These are phyloP conservation scores for Hygrophorus russula DNA, from an alignment of 768 basidiomycete species.

Conservation along the genomic window DNA sequence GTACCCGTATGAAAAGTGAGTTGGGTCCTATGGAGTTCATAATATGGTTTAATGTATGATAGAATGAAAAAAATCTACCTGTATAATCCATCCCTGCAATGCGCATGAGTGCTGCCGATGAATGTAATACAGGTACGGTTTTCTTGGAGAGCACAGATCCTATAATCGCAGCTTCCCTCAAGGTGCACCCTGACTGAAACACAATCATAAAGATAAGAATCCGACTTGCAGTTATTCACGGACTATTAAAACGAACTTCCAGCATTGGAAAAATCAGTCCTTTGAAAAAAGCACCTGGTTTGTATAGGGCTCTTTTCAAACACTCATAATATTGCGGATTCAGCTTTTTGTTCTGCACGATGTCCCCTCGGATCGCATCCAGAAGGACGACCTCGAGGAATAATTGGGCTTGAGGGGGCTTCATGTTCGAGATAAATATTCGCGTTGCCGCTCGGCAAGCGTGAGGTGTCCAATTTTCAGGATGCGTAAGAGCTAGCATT, in stretches of 20 bases:
- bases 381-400: slow-evolving; percentile 88
- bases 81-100: slow-evolving; percentile 96
- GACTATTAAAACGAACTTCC: slow-evolving; percentile 44
- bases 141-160: slow-evolving; percentile 86
- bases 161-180: slow-evolving; percentile 91
- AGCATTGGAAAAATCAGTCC: slow-evolving; percentile 93
- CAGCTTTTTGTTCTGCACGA: slow-evolving; percentile 75
- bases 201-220: not conserved
- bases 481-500: slow-evolving; percentile 84
- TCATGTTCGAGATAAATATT: slow-evolving; percentile 95
- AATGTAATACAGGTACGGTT: slow-evolving; percentile 92
- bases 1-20: slow-evolving; percentile 91
- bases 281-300: slow-evolving; percentile 97
- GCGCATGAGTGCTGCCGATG: slow-evolving; percentile 86
- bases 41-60: slow-evolving; percentile 5
- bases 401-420: slow-evolving; percentile 86
- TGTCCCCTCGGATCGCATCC: slow-evolving; percentile 84
- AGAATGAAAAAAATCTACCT: slow-evolving; percentile 29
- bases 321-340: slow-evolving; percentile 91
- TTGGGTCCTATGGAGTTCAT: slow-evolving; percentile 52
- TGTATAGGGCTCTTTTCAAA: slow-evolving; percentile 87
- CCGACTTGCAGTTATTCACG: not conserved
- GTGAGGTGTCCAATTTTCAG: slow-evolving; percentile 92
- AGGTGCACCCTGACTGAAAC: slow-evolving; percentile 57
- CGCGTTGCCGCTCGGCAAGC: slow-evolving; percentile 90